Evolutionary conservation across 768 basidiomycete species (phyloP), one percentile per base, ranked within the genome.

Genomic region (Boletus reticulatus): DNA sequence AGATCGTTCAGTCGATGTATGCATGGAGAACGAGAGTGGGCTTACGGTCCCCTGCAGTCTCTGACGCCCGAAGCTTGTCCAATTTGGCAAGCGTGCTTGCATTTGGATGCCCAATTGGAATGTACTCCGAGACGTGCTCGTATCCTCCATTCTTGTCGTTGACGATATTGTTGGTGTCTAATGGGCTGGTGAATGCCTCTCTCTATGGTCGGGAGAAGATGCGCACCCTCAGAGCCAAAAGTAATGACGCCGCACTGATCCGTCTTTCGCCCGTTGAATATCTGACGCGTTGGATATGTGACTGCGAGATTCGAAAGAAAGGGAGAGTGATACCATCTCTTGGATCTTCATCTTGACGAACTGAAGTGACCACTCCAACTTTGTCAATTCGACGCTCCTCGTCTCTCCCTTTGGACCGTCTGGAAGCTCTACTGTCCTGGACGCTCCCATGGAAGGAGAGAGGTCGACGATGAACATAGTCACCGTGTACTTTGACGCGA

Each of bases 281-380:
- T 94, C 95, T 98, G 53, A 24, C 31, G 22, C 12, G 4, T 1
- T n/a, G 38, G 5, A 14, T 39, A 19, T 10, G 17, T 2, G n/a
- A 14, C n/a, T 1, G 29, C 27, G 46, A 16, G 24, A 41, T 3
- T 34, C 6, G 2, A 38, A 13, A 41, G 20, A 45, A 32, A 49
- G 17, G 5, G 31, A n/a, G 27, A 13, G 16, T 65, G 70, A 11
- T 51, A 91, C 92, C 88, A 96, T 94, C 57, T 95, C 90, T 67
- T 96, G 92, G 34, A 95, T 81, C 71, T 94, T 94, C 60, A 93
- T 80, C 69, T 91, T 92, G 16, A 92, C 90, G 66, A 87, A 97
- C 66, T 93, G 89, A 43, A 96, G 78, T 1, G 82, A 79, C 81
- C 89, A 88, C 63, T 91, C 83, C 29, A 98, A 78, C 67, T 92